phyloP scores from a whole-genome alignment of 768 basidiomycete genomes.

The Lactarius vividus region DNA sequence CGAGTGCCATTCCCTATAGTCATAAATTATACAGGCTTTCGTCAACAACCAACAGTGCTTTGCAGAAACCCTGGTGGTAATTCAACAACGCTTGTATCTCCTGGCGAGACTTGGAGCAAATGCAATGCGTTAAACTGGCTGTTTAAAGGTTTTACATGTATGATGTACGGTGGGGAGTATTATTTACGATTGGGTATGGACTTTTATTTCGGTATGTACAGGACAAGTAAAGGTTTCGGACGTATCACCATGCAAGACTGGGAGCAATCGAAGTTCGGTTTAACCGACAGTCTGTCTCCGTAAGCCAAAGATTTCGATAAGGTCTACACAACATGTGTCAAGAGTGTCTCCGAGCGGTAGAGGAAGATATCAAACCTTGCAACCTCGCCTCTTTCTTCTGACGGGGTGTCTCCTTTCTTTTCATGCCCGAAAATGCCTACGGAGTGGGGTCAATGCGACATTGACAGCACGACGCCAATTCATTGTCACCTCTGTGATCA shows the following conservation, averaged over 20 bases:
- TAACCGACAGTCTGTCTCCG: conserved; percentile 11
- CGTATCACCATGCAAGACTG: not conserved
- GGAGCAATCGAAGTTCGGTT: not conserved
- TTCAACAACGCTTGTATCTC: not conserved
- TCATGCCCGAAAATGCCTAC: conserved; percentile 85
- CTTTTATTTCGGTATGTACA: not conserved
- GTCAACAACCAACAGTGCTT: not conserved
- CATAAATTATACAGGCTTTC: not conserved
- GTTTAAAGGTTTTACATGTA: not conserved
- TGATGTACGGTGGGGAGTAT: not conserved
- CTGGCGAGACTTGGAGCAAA: not conserved
- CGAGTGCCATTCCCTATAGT: not conserved
- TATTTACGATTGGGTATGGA: not conserved
- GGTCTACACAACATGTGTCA: conserved; percentile 15
- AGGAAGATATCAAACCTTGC: conserved; percentile 51
- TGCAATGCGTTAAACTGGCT: not conserved
- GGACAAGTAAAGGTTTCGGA: not conserved
- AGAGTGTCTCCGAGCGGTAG: not conserved
- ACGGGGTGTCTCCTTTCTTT: conserved; percentile 67
- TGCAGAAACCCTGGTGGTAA: not conserved
- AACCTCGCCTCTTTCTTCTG: conserved; percentile 79
- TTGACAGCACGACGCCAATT: not conserved
- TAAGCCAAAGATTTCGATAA: conserved; percentile 27
- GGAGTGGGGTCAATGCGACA: not conserved
- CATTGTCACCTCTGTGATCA: conserved; percentile 62